Base-by-base conservation (phyloP, 768 basidiomycete genomes). In the Gymnopilus junonius region DNA sequence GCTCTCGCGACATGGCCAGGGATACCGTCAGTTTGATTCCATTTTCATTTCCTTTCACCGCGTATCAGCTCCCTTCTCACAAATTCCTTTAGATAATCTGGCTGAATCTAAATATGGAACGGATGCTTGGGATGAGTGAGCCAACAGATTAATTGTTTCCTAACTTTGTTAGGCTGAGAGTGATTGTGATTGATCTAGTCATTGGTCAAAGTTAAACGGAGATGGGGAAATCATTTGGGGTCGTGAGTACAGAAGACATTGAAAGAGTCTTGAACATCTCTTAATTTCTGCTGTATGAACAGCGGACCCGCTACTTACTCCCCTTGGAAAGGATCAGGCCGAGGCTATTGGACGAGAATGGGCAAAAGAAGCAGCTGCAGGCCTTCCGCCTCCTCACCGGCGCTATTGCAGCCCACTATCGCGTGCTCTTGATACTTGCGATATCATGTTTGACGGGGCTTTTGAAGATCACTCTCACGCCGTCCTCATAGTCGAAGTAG, bases 171-270 rank as follows among this genome's bases (percentile, higher is more conserved):
- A 14, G 46, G 17, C 23, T 40, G 39, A 8, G 46, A 8, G 11
- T 20, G 29, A 17, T 45, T 39, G 11, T 20, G 29, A 17, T 45
- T 39, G 5, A 39, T 11, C 27, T 34, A 91, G 90, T 11, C 71
- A 88, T 66, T 92, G 85, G 86, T 81, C 88, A 2, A 87, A 82
- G 67, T 70, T 87, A 8, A 74, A 89, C 51, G 87, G 87, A 0
- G 89, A 94, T 64, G 88, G 78, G 12, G 83, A 89, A 56, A 74
- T 91, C 4, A 75, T 75, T 1, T 94, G 92, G 92, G 92, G 92
- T 27, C 91, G 89, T 90, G 68, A 66, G 89, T 83, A 17, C 11
- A 2, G 29, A 48, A 51, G 37, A n/a, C 15, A 6, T 42, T 34
- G 39, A 31, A 6, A 46, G 17, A 31, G 21, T 17, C 45, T 48